These are phyloP conservation scores for Pichia sp. DNA, from an alignment of 1,139 yeast genomes.

Conservation along the genomic window DNA sequence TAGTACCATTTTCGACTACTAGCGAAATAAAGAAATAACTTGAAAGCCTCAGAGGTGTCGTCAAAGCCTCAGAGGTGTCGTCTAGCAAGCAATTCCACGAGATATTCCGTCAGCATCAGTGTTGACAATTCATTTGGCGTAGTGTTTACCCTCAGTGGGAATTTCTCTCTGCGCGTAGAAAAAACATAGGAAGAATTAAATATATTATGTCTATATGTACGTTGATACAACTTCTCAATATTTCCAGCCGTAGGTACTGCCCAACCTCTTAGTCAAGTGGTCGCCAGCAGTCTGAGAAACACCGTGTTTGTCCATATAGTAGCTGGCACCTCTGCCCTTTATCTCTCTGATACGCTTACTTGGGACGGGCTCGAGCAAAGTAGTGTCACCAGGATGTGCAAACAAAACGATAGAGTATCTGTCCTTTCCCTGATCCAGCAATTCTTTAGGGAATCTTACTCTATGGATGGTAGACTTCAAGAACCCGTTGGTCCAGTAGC, in stretches of 20 bases:
- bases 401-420: constrained; percentile 79
- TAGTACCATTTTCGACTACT: background rate
- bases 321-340: constrained; percentile 46
- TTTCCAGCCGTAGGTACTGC: constrained; percentile 52
- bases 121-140: no score
- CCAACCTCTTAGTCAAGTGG: constrained; percentile 60
- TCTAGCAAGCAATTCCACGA: no score
- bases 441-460: constrained; percentile 56
- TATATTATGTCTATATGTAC: no score
- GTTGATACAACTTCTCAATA: constrained; percentile 6
- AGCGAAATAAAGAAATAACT: no score
- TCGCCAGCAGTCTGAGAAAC: constrained; percentile 57
- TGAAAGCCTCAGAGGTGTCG: no score
- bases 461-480: constrained; percentile 52
- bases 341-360: constrained; percentile 44
- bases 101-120: no score
- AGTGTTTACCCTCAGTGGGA: no score
- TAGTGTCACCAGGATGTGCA: constrained; percentile 70
- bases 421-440: constrained; percentile 55
- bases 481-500: constrained; percentile 56
- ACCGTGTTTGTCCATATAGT: constrained; percentile 33
- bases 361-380: constrained; percentile 67
- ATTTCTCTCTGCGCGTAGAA: no score
- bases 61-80: no score
- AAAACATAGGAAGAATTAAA: no score